These are phyloP conservation scores for Termitomyces sp. DNA, from an alignment of 768 basidiomycete genomes.

Conservation along the genomic window DNA sequence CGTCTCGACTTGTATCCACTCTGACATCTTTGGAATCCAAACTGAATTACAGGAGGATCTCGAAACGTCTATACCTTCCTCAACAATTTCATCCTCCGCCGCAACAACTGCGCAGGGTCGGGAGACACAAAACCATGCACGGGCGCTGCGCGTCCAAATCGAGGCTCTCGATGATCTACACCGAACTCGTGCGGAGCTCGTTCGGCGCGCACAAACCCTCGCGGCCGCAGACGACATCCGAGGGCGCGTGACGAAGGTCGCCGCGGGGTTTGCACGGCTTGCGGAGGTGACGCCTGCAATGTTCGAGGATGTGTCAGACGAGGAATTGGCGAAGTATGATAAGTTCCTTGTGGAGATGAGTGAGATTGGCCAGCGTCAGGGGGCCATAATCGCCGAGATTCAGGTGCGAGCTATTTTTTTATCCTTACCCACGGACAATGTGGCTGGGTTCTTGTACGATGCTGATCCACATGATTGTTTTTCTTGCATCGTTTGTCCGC, in stretches of 20 bases:
- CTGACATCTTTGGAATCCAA: background rate
- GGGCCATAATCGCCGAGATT: constrained; percentile 62
- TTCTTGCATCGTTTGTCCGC: background rate
- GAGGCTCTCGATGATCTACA: constrained; percentile 80
- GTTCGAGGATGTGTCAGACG: constrained; percentile 84
- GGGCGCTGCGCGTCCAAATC: constrained; percentile 67
- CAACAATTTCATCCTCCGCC: constrained; percentile 38
- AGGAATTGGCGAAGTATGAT: constrained; percentile 81
- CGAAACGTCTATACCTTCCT: constrained; percentile 67
- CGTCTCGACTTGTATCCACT: background rate
- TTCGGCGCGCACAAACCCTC: constrained; percentile 61
- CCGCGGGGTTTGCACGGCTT: constrained; percentile 64
- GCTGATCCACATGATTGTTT: background rate
- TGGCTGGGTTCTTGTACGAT: background rate
- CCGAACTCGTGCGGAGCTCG: constrained; percentile 56
- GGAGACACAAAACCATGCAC: constrained; percentile 62
- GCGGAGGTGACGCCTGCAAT: constrained; percentile 75
- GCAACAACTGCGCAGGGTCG: constrained; percentile 37
- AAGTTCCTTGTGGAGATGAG: constrained; percentile 62
- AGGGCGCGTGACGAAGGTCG: constrained; percentile 61
- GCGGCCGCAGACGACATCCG: constrained; percentile 74
- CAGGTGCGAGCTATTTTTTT: constrained; percentile 47
- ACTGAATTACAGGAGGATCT: constrained; percentile 53
- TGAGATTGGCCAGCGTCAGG: constrained; percentile 57
- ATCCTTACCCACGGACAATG: background rate